Evolutionary conservation across 1,284 basidiomycete species (phyloP), one percentile per base, ranked within the genome.

Genomic region (Ustilago lituana): DNA sequence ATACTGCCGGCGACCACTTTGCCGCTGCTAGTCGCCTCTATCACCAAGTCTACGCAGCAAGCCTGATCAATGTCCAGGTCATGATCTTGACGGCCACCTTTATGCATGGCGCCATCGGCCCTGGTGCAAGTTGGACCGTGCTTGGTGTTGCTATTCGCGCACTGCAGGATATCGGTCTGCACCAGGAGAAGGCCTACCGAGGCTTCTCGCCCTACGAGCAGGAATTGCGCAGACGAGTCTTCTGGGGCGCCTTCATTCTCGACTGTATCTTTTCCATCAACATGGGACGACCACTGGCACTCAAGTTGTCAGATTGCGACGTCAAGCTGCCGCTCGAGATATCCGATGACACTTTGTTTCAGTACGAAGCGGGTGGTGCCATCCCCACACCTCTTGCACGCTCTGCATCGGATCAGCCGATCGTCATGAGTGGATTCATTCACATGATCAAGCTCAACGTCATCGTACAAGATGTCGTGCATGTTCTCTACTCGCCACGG

Each of bases 41-140:
- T 38, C 76, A 78, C 40, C 74, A 78, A 40, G 75, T 75, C 8
- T 74, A 67, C 26, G 72, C 74, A 12, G 76, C 76, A 7, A 71
- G 65, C 24, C 50, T 78, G 32, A 77, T 76, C 63, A 78, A 78
- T 20, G 71, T 78, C 5, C 76, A 78, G 46, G 74, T 78, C 17
- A 63, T 78, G 56, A 55, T 77, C 37, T 38, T 78, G 12, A 73
- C 75, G 5, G 56, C 65, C 8, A 71, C 73, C 4, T 78, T 77
- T 27, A 73, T 76, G 75, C 74, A 71, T 27, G 69, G 73, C 2
- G 50, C 61, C 23, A 66, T 78, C 29, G 76, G 76, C 2, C 66
- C 73, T 12, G 76, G 76, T 19, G 60, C 69, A 7, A 62, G 63
- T 40, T 78, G 76, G 76, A 73, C 73, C 1, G 59, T 77, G 11